Base-by-base conservation (phyloP, 2,329 filamentous ascomycete genomes). In the Penicillium sp. region DNA sequence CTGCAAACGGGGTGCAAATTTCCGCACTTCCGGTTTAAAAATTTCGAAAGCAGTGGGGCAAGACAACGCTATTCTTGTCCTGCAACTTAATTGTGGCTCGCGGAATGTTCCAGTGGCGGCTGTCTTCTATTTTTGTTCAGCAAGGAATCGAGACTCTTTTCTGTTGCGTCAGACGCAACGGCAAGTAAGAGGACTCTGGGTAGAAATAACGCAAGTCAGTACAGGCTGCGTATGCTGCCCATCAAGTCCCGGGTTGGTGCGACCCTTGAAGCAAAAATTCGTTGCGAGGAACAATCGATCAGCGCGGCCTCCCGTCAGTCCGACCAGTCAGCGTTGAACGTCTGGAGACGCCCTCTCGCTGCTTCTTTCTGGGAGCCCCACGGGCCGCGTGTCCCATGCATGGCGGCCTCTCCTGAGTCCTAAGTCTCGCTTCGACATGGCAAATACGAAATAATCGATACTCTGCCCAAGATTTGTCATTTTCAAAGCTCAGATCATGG, bases 341-440 rank as follows among this genome's bases (percentile, higher is more conserved):
- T 47, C 53, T 60, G 60, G 57, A 58, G 21, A 51, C 15, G 38
- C 50, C 46, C 46, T 62, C 49, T 41, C 29, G 47, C 23, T 46
- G 31, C 15, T 8, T 31, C 23, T 57, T 46, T 23, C 47, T 56
- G 56, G 23, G 46, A 52, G 65, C 66, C 67, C 67, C 66, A 69
- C 66, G 63, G 67, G 67, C 67, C 67, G 67, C 67, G 67, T 69
- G 67, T 69, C 66, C 67, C 54, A 62, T 48, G 35, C 58, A 54
- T 47, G 50, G 56, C 60, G 56, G 26, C 53, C 41, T 58, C 59
- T 57, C 64, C 56, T 64, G 61, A 54, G 23, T 29, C 35, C 56
- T 64, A 58, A 54, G 38, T 29, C 51, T n/a, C 30, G 35, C 51
- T 15, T 54, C 48, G 11, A 50, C 29, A n/a, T 29, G 45, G 47